These are phyloP conservation scores for Nicotiana undulata DNA, from an alignment of 257 asterid genomes.

Conservation along the genomic window DNA sequence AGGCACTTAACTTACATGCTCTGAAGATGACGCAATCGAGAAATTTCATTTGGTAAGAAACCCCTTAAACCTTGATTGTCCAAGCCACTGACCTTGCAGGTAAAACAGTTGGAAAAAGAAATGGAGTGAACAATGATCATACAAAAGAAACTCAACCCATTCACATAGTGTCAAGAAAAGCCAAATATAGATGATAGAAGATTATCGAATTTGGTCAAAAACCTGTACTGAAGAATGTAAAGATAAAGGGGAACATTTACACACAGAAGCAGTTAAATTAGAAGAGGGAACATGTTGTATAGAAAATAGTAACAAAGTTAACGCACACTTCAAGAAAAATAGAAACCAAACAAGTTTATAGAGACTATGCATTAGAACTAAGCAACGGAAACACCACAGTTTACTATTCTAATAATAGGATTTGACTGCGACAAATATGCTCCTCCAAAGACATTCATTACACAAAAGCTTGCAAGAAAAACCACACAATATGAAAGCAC, in stretches of 20 bases:
- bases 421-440: background rate
- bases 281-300: background rate
- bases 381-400: background rate
- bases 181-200: background rate
- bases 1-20: constrained; percentile 64
- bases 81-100: constrained; percentile 59
- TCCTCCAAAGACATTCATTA: background rate
- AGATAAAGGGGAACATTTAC: background rate
- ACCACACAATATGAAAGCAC: background rate
- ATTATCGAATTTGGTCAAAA: background rate
- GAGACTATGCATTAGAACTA: background rate
- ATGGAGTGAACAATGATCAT: background rate
- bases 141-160: background rate
- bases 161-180: background rate
- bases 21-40: constrained; percentile 77
- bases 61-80: constrained; percentile 96
- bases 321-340: background rate
- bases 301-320: background rate
- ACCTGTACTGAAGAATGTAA: background rate
- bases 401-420: background rate
- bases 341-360: background rate
- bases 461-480: background rate
- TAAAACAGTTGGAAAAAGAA: constrained; percentile 3
- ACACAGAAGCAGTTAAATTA: background rate
- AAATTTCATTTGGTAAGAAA: constrained; percentile 62